Evolutionary conservation across 2,329 filamentous ascomycete species (phyloP), one percentile per base, ranked within the genome.

Genomic region (Trichoderma atrobrunneum): DNA sequence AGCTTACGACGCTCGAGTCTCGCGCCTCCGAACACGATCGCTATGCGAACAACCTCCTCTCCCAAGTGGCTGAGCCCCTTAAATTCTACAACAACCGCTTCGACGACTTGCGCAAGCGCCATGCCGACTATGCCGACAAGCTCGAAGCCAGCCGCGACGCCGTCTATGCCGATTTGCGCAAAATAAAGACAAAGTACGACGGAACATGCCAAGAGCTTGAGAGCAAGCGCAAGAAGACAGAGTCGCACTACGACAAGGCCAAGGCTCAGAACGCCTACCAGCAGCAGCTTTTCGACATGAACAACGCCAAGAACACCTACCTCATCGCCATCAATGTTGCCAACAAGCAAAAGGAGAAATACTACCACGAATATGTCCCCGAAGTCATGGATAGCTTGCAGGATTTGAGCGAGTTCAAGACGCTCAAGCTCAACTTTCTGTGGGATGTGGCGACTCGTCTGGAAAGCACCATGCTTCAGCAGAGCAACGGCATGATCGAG

Each of bases 221-320:
- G 84, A 93, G 91, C 76, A 91, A 92, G 81, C 92, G 96, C 78
- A 98, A 98, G 85, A 99, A 99, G 87, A 91, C 92, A 65, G 96
- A 99, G 78, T 92, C 92, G 61, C 90, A 94, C n/a, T 97, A 96
- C 78, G 95, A 98, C 81, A 98, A 97, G 84, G 85, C 89, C 74
- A 99, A 98, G 84, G 94, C 95, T 8, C 93, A 97, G 79, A 92
- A 90, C 79, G 91, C 93, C 48, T 99, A 97, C 82, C 93, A 97
- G 78, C 94, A 97, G 80, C 95, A 98, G 81, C 87, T 97, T 73
- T 84, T 91, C 73, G 96, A 99, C 77, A 98, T 98, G 96, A 93
- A 96, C 83, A 99, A 99, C 80, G 88, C 92, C 81, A 99, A 99
- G 86, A 99, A 99, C 81, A 94, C 93, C n/a, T 99, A 99, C 79